These are phyloP conservation scores for Aleurites moluccanus DNA, from an alignment of 441 rosid species.

Conservation along the genomic window DNA sequence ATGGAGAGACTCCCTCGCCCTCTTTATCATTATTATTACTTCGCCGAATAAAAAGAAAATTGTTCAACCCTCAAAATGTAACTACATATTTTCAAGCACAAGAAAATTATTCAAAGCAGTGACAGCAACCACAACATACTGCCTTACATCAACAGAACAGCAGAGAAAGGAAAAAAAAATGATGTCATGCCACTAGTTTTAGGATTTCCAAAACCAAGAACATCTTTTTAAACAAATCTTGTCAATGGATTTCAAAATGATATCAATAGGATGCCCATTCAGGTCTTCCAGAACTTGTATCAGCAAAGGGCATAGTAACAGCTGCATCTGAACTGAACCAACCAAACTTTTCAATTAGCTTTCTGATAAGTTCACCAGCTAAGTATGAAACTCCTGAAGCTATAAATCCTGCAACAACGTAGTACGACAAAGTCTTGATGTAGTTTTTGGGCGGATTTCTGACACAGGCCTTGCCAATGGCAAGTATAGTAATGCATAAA, in stretches of 20 bases:
- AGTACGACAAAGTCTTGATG: background rate
- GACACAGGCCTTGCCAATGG: slow-evolving; percentile 22
- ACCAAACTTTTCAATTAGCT: slow-evolving; percentile 9
- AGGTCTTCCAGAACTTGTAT: background rate
- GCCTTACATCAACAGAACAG: background rate
- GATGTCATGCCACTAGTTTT: background rate
- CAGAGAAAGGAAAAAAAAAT: background rate
- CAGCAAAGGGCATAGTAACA: background rate
- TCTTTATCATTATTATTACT: background rate
- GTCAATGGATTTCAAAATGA: background rate
- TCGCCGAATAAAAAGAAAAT: background rate
- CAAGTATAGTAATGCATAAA: slow-evolving; percentile 20
- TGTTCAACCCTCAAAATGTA: background rate
- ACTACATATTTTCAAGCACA: background rate
- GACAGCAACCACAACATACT: background rate
- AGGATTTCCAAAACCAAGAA: background rate
- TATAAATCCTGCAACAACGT: background rate
- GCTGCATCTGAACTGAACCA: slow-evolving; percentile 5
- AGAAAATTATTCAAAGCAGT: background rate
- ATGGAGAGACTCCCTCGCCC: background rate
- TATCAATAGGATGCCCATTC: slow-evolving; percentile 7
- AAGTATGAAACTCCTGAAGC: slow-evolving; percentile 20
- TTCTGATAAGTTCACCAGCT: slow-evolving; percentile 7
- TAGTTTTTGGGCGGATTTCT: background rate
- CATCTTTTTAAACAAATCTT: background rate